Conservation (phyloP, 495 filamentous ascomycete species). For the Penicillium angulare region DNA sequence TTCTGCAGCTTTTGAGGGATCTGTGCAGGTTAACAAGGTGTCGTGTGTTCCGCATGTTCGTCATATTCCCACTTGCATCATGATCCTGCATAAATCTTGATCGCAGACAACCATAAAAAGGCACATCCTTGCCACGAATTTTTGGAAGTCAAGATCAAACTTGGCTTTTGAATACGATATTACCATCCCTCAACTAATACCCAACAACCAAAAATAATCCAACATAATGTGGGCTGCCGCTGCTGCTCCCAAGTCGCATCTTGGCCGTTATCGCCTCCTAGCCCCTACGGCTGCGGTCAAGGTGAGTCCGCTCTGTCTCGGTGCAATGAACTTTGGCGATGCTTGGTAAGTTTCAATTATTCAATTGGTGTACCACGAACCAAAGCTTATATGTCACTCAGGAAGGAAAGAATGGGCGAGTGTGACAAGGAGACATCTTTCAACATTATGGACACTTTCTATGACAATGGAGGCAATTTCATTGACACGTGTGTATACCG, state of each 20-base stretch:
- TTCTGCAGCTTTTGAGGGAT: too few relatives aligned
- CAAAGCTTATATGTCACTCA: not conserved
- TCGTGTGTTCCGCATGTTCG: too few relatives aligned
- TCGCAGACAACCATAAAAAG: too few relatives aligned
- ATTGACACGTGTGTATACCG: conserved; percentile 36
- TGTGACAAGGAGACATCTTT: conserved; percentile 40
- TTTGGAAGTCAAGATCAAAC: too few relatives aligned
- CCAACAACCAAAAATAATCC: too few relatives aligned
- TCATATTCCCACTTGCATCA: too few relatives aligned
- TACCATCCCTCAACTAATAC: too few relatives aligned
- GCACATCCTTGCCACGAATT: too few relatives aligned
- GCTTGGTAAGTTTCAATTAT: conserved; percentile 34
- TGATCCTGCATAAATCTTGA: too few relatives aligned
- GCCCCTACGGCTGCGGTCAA: conserved; percentile 56
- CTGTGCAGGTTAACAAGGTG: too few relatives aligned
- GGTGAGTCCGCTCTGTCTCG: conserved; percentile 60
- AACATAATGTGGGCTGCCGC: not conserved
- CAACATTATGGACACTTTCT: conserved; percentile 53
- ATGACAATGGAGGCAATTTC: conserved; percentile 51
- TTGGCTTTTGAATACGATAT: too few relatives aligned
- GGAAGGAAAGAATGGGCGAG: not conserved
- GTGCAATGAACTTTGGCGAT: conserved; percentile 63
- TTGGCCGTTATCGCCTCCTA: conserved; percentile 61
- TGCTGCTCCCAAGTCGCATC: conserved; percentile 9
- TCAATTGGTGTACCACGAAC: not conserved